Conservation (phyloP, 2,329 filamentous ascomycete genomes). For the Zymoseptoria tritici region DNA sequence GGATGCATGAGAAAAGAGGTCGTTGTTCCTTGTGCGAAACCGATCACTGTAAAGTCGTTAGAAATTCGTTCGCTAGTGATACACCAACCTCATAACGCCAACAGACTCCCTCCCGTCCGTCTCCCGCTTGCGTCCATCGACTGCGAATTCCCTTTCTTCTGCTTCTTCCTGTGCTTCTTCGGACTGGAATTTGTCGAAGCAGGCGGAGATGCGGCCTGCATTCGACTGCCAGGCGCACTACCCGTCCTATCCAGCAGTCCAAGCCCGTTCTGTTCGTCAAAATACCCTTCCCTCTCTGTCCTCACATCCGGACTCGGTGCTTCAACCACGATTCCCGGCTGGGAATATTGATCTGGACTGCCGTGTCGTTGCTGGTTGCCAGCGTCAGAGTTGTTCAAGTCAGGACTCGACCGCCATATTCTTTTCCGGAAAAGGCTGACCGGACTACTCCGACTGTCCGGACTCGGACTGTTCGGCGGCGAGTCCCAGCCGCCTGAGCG, state of each 20-base stretch:
- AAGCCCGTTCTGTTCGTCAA: constrained; percentile 4
- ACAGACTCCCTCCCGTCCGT: constrained; percentile 12
- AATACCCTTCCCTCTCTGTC: constrained; percentile 1
- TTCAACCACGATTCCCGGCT: constrained; percentile 6
- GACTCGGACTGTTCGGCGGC: constrained; percentile 31
- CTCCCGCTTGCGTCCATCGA: constrained; percentile 2
- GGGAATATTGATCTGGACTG: constrained; percentile 7
- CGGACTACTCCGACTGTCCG: constrained; percentile 20
- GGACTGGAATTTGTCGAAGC: constrained; percentile 1
- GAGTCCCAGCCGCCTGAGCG: constrained; percentile 26
- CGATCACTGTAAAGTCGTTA: neutral
- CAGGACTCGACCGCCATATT: constrained; percentile 28
- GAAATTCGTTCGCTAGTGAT: neutral
- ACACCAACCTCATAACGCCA: constrained; percentile 7
- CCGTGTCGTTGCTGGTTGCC: constrained; percentile 7
- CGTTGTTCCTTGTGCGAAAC: neutral
- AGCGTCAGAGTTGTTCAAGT: constrained; percentile 1
- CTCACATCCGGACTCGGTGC: constrained; percentile 3
- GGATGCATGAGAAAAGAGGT: no score
- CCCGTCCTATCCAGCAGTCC: constrained; percentile 1
- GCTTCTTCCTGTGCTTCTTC: constrained; percentile 10
- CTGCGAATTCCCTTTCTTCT: constrained; percentile 7
- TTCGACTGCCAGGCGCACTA: neutral
- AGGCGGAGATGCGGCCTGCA: neutral
- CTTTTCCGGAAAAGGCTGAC: constrained; percentile 28